phyloP scores from a whole-genome alignment of 116 monocot species.

The Phalaenopsis hybrid region DNA sequence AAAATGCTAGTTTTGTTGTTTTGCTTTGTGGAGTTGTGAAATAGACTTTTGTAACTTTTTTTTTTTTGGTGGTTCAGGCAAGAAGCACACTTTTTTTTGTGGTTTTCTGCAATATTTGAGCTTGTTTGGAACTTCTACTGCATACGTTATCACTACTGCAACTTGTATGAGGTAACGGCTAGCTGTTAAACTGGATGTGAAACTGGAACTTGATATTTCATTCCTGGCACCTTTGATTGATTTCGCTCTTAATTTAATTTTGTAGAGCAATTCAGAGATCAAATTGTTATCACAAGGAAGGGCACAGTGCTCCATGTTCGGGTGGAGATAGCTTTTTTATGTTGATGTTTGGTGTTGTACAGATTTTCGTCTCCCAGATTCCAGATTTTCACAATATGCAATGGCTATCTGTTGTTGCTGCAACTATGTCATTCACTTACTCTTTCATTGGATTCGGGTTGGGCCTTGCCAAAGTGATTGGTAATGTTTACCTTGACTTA shows the following conservation, averaged over 20 bases:
- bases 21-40: neutral
- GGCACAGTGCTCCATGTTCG: constrained; percentile 40
- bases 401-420: constrained; percentile 61
- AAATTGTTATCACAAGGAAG: constrained; percentile 59
- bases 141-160: constrained; percentile 55
- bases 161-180: constrained; percentile 44
- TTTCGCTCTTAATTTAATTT: neutral
- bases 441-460: constrained; percentile 52
- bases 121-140: constrained; percentile 44
- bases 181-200: too few relatives aligned
- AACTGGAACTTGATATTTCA: neutral
- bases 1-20: neutral
- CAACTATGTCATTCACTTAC: constrained; percentile 71
- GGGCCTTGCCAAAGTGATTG: constrained; percentile 52
- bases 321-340: constrained; percentile 36
- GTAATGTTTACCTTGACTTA: constrained; percentile 9
- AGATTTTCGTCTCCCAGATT: constrained; percentile 50
- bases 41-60: constrained; percentile 1
- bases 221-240: neutral
- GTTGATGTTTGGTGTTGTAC: constrained; percentile 59
- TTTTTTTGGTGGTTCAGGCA: constrained; percentile 33
- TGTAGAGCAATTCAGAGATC: constrained; percentile 55
- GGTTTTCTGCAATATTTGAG: constrained; percentile 50
- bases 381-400: constrained; percentile 72
- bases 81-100: constrained; percentile 46